Percentiles rank a stretch among this genome's conserved stretches.
These are phyloP conservation scores for Plasmodium ovale DNA, from an alignment of 169 alveolate species.

Conservation along the genomic window DNA sequence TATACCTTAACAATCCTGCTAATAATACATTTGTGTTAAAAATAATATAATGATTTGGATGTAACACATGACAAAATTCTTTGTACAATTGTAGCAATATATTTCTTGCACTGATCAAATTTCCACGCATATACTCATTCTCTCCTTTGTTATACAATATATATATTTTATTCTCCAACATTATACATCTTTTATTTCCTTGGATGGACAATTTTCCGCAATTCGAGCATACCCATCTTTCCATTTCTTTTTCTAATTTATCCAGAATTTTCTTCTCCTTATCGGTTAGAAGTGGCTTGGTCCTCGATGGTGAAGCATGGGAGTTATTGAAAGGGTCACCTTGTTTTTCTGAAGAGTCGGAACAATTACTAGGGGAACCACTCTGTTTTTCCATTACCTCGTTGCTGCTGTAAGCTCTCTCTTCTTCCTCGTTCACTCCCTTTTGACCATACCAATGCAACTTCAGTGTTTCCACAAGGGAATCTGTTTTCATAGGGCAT, in stretches of 20 bases:
- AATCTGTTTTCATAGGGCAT: conserved; percentile 64
- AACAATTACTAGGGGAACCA: background rate
- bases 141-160: conserved; percentile 79
- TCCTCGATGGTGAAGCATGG: background rate
- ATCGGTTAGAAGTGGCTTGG: background rate
- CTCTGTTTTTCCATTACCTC: background rate
- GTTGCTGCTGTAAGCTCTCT: background rate
- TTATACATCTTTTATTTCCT: conserved; percentile 69
- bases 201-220: conserved; percentile 82
- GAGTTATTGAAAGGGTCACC: background rate
- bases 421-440: background rate
- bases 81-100: conserved; percentile 79
- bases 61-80: conserved; percentile 85
- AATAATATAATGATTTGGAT: conserved; percentile 88
- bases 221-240: conserved; percentile 83
- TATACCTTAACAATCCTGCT: conserved; percentile 87
- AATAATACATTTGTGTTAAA: conserved; percentile 87
- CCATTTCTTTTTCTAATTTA: conserved; percentile 55
- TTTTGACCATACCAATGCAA: conserved; percentile 60
- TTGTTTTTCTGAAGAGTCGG: background rate
- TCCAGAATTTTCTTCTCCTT: conserved; percentile 47
- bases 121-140: conserved; percentile 79
- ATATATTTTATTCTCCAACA: conserved; percentile 79
- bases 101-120: conserved; percentile 81
- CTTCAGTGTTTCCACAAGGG: conserved; percentile 66